phyloP scores from a whole-genome alignment of 2,329 filamentous ascomycete species.

The Zymoseptoria pseudotritici region DNA sequence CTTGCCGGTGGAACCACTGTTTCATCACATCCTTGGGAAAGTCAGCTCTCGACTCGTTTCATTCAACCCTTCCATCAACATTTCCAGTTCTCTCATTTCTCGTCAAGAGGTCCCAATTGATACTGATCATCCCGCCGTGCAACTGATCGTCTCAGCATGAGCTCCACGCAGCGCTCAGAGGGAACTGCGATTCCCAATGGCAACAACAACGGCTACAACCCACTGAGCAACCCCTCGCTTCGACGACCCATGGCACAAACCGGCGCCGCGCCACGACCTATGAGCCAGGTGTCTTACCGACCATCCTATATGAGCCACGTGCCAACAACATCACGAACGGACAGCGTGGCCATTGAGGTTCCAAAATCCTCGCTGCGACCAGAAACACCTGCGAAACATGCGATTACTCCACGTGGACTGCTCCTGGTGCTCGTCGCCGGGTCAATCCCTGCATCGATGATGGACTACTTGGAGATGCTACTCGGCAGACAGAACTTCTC shows the following conservation, averaged over 20 bases:
- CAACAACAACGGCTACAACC: neutral
- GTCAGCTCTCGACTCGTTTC: neutral
- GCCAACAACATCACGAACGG: neutral
- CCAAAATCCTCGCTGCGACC: neutral
- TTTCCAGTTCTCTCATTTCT: neutral
- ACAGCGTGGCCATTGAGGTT: neutral
- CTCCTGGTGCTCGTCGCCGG: conserved; percentile 12
- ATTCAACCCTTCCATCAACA: neutral
- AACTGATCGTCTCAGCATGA: neutral
- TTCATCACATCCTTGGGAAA: neutral
- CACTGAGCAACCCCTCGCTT: neutral
- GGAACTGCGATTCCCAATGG: neutral
- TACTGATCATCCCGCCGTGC: neutral
- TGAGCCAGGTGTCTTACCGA: neutral
- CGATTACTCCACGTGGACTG: conserved; percentile 4
- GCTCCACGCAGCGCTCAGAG: neutral
- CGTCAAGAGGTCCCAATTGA: neutral
- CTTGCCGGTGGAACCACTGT: neutral
- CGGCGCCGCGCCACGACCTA: neutral
- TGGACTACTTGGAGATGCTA: conserved; percentile 16
- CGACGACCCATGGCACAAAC: neutral
- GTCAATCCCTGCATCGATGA: conserved; percentile 4
- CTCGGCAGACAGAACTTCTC: conserved; percentile 13
- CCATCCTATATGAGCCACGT: neutral
- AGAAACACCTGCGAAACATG: neutral